Evolutionary conservation across 106 monocot species (phyloP).

Genomic region (Dioscorea alata): DNA sequence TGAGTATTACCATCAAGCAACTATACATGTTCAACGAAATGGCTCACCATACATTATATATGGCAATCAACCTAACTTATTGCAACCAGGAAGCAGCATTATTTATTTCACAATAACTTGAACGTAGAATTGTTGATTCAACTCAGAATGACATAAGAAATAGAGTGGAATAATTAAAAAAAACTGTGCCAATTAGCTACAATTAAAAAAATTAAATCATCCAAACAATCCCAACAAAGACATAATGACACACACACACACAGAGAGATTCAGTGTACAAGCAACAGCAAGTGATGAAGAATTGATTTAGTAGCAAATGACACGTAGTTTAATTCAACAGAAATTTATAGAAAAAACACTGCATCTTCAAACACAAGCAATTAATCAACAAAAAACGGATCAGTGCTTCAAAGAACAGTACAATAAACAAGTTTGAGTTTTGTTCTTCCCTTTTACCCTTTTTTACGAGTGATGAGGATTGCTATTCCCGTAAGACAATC

Average conservation of each 20-base stretch:
- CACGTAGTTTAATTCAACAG: background rate
- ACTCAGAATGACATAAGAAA: too few species aligned
- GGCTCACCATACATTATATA: too few species aligned
- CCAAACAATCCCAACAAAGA: background rate
- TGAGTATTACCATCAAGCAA: too few species aligned
- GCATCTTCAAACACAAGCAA: background rate
- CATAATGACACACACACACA: background rate
- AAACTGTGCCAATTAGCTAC: background rate
- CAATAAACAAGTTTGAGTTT: conserved; percentile 1
- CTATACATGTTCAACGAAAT: too few species aligned
- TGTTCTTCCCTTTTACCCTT: background rate
- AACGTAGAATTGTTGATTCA: too few species aligned
- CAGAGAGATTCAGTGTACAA: background rate
- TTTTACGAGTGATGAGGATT: conserved; percentile 8
- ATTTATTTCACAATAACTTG: too few species aligned
- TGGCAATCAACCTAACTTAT: too few species aligned
- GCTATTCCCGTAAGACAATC: conserved; percentile 11
- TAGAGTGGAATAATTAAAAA: background rate
- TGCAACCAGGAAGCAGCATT: too few species aligned
- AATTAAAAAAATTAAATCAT: too few species aligned
- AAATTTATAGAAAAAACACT: background rate
- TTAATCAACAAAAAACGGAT: background rate
- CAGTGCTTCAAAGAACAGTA: background rate
- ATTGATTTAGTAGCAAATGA: background rate
- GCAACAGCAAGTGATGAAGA: background rate